phyloP scores from a whole-genome alignment of 306 rosid species.

The Mimosa bimucronata region DNA sequence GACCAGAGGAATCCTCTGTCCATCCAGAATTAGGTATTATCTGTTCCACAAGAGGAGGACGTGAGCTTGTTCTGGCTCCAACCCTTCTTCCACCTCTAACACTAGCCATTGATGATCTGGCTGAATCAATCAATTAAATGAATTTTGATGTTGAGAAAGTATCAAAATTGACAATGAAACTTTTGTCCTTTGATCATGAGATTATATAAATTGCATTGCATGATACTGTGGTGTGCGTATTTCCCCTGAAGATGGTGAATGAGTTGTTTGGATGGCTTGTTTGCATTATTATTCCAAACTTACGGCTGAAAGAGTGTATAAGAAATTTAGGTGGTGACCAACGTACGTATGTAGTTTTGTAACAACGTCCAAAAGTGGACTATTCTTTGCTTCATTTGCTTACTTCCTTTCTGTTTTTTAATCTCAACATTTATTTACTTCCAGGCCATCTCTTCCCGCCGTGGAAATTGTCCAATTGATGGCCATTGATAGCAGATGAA shows the following conservation, averaged over 20 bases:
- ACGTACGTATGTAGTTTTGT: not conserved
- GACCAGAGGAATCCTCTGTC: conserved; percentile 59
- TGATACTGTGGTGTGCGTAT: conserved; percentile 27
- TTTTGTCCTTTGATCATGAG: conserved; percentile 13
- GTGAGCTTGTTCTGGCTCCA: conserved; percentile 35
- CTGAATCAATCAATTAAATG: conserved; percentile 7
- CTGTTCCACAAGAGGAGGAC: conserved; percentile 38
- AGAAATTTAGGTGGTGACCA: not conserved
- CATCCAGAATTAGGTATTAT: conserved; percentile 60
- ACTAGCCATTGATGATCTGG: conserved; percentile 50
- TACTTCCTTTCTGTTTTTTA: not conserved
- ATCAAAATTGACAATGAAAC: not conserved
- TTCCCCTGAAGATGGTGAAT: conserved; percentile 10
- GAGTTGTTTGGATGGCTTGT: conserved; percentile 1
- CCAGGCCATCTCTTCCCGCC: not conserved
- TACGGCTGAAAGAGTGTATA: not conserved
- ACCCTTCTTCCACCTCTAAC: conserved; percentile 36
- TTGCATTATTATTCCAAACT: conserved; percentile 19
- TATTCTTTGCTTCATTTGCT: conserved; percentile 9
- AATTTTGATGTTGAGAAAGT: conserved; percentile 32
- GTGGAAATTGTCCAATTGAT: not conserved
- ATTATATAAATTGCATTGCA: conserved; percentile 11
- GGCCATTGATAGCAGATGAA: not conserved
- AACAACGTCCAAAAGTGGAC: not conserved
- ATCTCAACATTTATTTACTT: not conserved